Conservation (phyloP, 1,139 yeast species). For the Diutina catenulata region DNA sequence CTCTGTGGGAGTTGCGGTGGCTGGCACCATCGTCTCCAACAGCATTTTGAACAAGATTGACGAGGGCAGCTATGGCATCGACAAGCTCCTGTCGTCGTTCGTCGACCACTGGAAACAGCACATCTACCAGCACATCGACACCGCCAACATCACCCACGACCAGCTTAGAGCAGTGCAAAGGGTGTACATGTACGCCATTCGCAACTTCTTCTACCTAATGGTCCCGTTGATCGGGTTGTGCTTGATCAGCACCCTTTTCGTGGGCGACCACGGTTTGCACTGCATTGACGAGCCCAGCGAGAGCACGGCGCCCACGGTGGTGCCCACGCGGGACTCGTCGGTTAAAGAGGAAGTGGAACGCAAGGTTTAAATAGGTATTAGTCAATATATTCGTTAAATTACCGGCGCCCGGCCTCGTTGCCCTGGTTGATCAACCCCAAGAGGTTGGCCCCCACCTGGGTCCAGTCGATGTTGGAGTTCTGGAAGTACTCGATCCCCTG, state of each 20-base stretch:
- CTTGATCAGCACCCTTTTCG: constrained; percentile 21
- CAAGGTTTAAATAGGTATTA: too few species aligned
- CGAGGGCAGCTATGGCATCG: too few species aligned
- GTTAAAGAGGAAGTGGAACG: too few species aligned
- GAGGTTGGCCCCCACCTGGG: neutral
- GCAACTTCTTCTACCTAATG: constrained; percentile 26
- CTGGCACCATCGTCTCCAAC: constrained; percentile 31
- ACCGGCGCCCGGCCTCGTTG: too few species aligned
- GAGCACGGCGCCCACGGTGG: too few species aligned
- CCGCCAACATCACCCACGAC: constrained; percentile 12
- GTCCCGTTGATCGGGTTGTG: constrained; percentile 33
- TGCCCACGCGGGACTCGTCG: too few species aligned
- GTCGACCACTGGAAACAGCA: constrained; percentile 16
- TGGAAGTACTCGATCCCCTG: constrained; percentile 1
- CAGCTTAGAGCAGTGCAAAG: constrained; percentile 17
- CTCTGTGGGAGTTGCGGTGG: constrained; percentile 38
- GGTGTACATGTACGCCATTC: constrained; percentile 26
- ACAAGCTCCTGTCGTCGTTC: too few species aligned
- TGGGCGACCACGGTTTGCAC: constrained; percentile 31
- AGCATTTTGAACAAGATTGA: constrained; percentile 14
- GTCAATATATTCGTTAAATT: too few species aligned
- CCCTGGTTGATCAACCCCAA: neutral
- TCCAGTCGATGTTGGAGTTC: constrained; percentile 1
- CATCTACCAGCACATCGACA: constrained; percentile 22
- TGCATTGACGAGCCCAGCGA: constrained; percentile 28